These are phyloP conservation scores for Candida oleophila DNA, from an alignment of 805 yeast species.

Conservation along the genomic window DNA sequence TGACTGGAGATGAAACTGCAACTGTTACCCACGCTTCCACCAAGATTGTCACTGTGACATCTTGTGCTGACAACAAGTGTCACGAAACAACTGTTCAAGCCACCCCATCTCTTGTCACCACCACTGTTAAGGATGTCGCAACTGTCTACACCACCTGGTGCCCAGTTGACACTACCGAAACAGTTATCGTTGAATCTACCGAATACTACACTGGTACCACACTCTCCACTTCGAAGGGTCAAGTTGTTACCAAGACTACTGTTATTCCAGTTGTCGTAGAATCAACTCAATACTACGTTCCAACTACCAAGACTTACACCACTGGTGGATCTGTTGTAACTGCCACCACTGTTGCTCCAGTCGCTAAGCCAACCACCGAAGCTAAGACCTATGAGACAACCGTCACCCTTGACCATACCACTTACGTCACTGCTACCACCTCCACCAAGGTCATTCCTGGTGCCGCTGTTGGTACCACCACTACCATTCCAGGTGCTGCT, in stretches of 20 bases:
- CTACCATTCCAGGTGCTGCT: conserved; percentile 10
- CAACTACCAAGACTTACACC: conserved; percentile 20
- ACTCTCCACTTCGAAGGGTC: conserved; percentile 16
- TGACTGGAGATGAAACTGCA: conserved; percentile 19
- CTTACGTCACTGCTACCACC: conserved; percentile 16
- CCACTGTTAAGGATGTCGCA: conserved; percentile 21
- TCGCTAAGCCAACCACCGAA: conserved; percentile 8
- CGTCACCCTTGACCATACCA: conserved; percentile 8
- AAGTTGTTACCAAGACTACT: conserved; percentile 2
- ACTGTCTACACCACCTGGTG: conserved; percentile 43
- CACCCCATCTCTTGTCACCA: conserved; percentile 24
- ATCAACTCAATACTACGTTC: conserved; percentile 7
- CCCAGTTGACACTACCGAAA: conserved; percentile 22
- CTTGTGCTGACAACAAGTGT: conserved; percentile 27
- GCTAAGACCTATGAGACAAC: conserved; percentile 5
- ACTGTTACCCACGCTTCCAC: conserved; percentile 16
- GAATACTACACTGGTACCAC: conserved; percentile 12
- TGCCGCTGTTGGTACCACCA: conserved; percentile 12
- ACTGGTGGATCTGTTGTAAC: conserved; percentile 17
- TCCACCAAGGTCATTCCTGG: conserved; percentile 13
- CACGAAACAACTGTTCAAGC: conserved; percentile 25
- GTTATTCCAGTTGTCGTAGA: conserved; percentile 8
- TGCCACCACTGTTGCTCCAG: conserved; percentile 16
- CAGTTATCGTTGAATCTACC: conserved; percentile 5
- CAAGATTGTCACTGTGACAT: conserved; percentile 26